Percentiles rank a stretch among this genome's conserved stretches.
These are phyloP conservation scores for Aciculosporium take DNA, from an alignment of 2,329 filamentous ascomycete genomes.

Conservation along the genomic window DNA sequence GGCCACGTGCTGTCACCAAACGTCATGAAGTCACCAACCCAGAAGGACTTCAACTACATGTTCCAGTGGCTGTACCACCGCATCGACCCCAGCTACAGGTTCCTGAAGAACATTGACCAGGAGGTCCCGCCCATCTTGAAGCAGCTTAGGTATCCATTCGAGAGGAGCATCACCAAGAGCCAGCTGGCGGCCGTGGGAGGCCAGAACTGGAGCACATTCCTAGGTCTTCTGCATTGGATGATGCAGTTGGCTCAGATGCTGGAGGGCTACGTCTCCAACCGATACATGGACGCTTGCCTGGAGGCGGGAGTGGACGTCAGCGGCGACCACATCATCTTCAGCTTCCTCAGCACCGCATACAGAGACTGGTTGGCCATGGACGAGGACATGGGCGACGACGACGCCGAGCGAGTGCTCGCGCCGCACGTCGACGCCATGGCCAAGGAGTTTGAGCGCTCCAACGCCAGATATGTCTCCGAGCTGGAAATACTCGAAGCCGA, in stretches of 20 bases:
- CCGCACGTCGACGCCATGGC: conserved; percentile 86
- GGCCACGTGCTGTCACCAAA: conserved; percentile 87
- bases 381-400: conserved; percentile 75
- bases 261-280: conserved; percentile 62
- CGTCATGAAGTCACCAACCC: conserved; percentile 82
- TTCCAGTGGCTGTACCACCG: conserved; percentile 97
- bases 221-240: conserved; percentile 95
- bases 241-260: conserved; percentile 95
- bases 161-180: conserved; percentile 90
- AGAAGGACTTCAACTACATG: conserved; percentile 96
- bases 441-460: conserved; percentile 68
- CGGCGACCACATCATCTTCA: conserved; percentile 85
- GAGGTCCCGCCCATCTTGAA: conserved; percentile 89
- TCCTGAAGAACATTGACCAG: conserved; percentile 87
- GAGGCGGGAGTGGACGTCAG: conserved; percentile 79
- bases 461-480: conserved; percentile 72
- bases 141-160: conserved; percentile 86
- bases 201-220: conserved; percentile 91
- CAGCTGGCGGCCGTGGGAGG: conserved; percentile 90
- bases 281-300: conserved; percentile 80
- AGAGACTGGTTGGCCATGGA: conserved; percentile 88
- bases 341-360: conserved; percentile 82
- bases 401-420: conserved; percentile 60
- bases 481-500: conserved; percentile 77
- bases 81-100: conserved; percentile 86